A percentile compares a stretch with the other conserved stretches of the same genome.
These are phyloP conservation scores for Phoma herbarum DNA, from an alignment of 2,329 filamentous ascomycete species.

Conservation along the genomic window DNA sequence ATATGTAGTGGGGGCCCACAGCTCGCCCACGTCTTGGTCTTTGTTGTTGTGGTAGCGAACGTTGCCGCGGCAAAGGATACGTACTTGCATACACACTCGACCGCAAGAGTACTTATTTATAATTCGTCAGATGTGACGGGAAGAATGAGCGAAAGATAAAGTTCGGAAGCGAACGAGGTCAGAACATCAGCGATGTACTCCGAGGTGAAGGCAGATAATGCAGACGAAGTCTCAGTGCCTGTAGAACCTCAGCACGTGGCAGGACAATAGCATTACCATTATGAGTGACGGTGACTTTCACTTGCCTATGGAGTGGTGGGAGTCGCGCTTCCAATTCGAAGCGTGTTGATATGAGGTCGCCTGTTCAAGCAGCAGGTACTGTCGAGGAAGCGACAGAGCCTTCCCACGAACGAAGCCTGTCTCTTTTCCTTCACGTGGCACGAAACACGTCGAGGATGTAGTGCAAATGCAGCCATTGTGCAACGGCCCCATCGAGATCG, in stretches of 20 bases:
- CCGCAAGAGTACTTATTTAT: background rate
- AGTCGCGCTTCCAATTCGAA: background rate
- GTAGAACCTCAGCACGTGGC: constrained; percentile 1
- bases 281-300: background rate
- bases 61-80: background rate
- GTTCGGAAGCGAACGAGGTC: background rate
- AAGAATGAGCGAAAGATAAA: background rate
- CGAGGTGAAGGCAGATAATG: background rate
- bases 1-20: background rate
- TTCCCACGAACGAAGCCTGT: constrained; percentile 17
- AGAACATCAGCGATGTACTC: background rate
- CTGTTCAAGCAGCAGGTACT: constrained; percentile 15
- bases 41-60: constrained; percentile 11
- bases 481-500: background rate
- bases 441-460: constrained; percentile 1
- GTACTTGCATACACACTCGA: background rate
- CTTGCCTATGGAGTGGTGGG: background rate
- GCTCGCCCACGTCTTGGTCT: background rate
- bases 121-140: background rate
- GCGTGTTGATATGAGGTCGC: constrained; percentile 6
- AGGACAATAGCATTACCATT: background rate
- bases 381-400: constrained; percentile 19
- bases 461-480: constrained; percentile 9
- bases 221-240: background rate
- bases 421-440: constrained; percentile 14